These are phyloP conservation scores for Candida anglica DNA, from an alignment of 805 yeast genomes.

Conservation along the genomic window DNA sequence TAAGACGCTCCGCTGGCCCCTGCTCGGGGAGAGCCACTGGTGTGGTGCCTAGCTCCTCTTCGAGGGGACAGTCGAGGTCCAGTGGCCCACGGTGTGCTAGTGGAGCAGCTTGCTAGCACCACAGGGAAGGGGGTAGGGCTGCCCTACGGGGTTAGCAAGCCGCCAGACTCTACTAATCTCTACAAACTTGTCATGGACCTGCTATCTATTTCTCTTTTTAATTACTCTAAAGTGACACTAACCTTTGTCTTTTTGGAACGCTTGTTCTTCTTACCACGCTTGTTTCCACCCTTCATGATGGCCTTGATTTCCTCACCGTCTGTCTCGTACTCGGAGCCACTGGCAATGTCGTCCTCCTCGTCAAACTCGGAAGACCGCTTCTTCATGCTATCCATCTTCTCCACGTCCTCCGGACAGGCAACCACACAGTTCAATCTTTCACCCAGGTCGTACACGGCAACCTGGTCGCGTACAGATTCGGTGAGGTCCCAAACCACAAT, in stretches of 20 bases:
- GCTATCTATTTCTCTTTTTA: no score
- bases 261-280: slow-evolving; percentile 35
- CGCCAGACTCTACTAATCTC: no score
- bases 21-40: no score
- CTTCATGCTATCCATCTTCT: slow-evolving; percentile 67
- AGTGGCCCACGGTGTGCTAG: no score
- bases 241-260: slow-evolving; percentile 28
- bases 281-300: slow-evolving; percentile 49
- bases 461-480: slow-evolving; percentile 60
- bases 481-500: slow-evolving; percentile 81
- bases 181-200: no score
- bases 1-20: no score
- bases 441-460: slow-evolving; percentile 86
- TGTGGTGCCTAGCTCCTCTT: no score
- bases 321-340: slow-evolving; percentile 73
- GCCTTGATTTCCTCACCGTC: slow-evolving; percentile 65
- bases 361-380: slow-evolving; percentile 41
- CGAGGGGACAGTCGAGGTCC: no score
- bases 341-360: slow-evolving; percentile 25
- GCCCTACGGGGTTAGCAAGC: no score
- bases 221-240: slow-evolving; percentile 52
- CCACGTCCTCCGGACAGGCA: slow-evolving; percentile 72
- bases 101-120: no score
- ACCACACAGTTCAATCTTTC: slow-evolving; percentile 88
- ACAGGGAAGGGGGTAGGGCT: no score